phyloP scores from a whole-genome alignment of 345 rosid genomes.

The Pistacia vera region DNA sequence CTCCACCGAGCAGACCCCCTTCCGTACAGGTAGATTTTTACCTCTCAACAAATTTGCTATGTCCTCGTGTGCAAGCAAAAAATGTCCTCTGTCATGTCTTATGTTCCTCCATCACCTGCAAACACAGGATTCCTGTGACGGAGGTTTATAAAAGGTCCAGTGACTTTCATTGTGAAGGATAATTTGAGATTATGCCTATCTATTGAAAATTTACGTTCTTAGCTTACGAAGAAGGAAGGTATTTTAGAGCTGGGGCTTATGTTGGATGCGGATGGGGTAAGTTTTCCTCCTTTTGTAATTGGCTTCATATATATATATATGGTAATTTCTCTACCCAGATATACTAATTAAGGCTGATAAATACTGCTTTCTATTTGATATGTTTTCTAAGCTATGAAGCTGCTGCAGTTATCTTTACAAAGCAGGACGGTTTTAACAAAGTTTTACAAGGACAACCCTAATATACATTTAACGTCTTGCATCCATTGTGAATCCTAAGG shows the following conservation, averaged over 20 bases:
- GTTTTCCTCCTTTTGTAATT: not conserved
- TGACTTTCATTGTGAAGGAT: conserved; percentile 15
- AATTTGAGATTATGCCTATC: conserved; percentile 19
- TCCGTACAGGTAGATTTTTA: no score
- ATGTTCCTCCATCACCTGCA: not conserved
- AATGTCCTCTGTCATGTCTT: not conserved
- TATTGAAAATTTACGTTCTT: conserved; percentile 1
- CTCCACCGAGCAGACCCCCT: no score
- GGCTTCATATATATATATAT: no score
- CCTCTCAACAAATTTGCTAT: not conserved
- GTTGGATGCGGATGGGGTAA: conserved; percentile 20
- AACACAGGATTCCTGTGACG: not conserved
- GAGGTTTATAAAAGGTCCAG: conserved; percentile 19
- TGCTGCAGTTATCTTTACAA: conserved; percentile 15
- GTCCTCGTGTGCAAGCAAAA: not conserved
- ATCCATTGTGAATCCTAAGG: no score
- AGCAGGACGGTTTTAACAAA: conserved; percentile 3
- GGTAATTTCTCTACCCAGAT: no score
- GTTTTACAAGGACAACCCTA: not conserved
- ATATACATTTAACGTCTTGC: no score
- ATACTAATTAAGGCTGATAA: not conserved
- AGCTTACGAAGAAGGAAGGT: no score
- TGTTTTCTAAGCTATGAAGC: conserved; percentile 5
- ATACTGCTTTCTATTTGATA: not conserved
- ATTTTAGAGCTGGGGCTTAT: no score